Evolutionary conservation across 2,329 filamentous ascomycete genomes (phyloP).

Genomic region (Rugonectria rugulosa): DNA sequence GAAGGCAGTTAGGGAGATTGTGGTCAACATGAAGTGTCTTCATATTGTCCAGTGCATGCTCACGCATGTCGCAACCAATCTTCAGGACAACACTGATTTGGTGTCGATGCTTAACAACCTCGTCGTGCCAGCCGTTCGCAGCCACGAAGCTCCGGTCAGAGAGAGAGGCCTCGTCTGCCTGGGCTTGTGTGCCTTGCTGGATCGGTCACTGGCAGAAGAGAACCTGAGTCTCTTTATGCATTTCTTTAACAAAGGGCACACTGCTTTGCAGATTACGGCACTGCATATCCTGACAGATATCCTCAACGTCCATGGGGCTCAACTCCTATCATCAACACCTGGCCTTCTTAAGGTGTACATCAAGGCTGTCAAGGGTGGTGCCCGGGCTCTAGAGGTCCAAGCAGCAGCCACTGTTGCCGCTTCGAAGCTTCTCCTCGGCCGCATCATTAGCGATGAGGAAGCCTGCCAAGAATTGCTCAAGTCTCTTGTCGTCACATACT

Average conservation of each 20-base stretch:
- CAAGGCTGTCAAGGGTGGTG: slow-evolving; percentile 77
- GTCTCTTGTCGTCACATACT: slow-evolving; percentile 85
- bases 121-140: slow-evolving; percentile 92
- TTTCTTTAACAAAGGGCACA: slow-evolving; percentile 93
- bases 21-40: slow-evolving; percentile 98
- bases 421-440: slow-evolving; percentile 85
- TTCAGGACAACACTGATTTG: slow-evolving; percentile 90
- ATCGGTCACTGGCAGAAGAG: slow-evolving; percentile 89
- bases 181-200: slow-evolving; percentile 88
- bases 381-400: slow-evolving; percentile 76
- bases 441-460: slow-evolving; percentile 75
- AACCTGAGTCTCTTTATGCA: slow-evolving; percentile 94
- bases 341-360: slow-evolving; percentile 85
- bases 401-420: slow-evolving; percentile 82
- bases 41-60: slow-evolving; percentile 98
- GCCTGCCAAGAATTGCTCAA: slow-evolving; percentile 79
- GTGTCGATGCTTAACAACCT: slow-evolving; percentile 98
- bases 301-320: slow-evolving; percentile 83
- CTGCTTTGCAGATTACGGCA: slow-evolving; percentile 86
- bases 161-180: slow-evolving; percentile 90
- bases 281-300: slow-evolving; percentile 94
- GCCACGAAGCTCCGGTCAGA: slow-evolving; percentile 89
- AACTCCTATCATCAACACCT: slow-evolving; percentile 73
- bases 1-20: slow-evolving; percentile 87
- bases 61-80: slow-evolving; percentile 85